These are phyloP conservation scores for Acacia pycnantha DNA, from an alignment of 331 rosid species.

Conservation along the genomic window DNA sequence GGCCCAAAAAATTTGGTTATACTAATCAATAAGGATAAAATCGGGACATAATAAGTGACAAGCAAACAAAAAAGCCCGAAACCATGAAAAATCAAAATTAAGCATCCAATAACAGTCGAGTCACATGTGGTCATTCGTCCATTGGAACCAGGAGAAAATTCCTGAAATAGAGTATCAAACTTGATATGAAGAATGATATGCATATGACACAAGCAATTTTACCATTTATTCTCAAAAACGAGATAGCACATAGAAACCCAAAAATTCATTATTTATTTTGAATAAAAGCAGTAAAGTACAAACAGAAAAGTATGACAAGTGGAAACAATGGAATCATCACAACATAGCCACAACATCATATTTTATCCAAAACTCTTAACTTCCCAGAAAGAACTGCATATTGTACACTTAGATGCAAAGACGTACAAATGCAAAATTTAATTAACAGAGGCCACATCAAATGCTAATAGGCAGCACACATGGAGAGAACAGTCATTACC, in stretches of 20 bases:
- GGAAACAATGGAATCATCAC: not conserved
- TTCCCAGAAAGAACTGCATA: no score
- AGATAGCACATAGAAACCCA: not conserved
- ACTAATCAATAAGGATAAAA: not conserved
- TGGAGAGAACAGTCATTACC: not conserved
- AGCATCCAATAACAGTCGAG: no score
- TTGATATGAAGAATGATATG: constrained; percentile 9
- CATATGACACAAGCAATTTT: not conserved
- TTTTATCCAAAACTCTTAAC: no score
- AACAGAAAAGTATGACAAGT: not conserved
- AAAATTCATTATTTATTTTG: no score
- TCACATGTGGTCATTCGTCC: constrained; percentile 67
- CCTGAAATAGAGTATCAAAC: constrained; percentile 50
- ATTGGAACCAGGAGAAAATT: constrained; percentile 94
- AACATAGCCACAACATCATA: not conserved
- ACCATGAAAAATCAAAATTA: no score
- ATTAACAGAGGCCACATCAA: not conserved
- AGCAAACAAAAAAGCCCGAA: not conserved
- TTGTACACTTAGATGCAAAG: not conserved
- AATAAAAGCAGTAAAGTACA: not conserved
- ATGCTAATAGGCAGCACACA: not conserved
- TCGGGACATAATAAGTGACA: not conserved
- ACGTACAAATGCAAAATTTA: not conserved
- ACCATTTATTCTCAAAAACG: constrained; percentile 4
- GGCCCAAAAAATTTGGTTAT: constrained; percentile 12